These are phyloP conservation scores for Quercus mongolica DNA, from an alignment of 306 rosid species.

Conservation along the genomic window DNA sequence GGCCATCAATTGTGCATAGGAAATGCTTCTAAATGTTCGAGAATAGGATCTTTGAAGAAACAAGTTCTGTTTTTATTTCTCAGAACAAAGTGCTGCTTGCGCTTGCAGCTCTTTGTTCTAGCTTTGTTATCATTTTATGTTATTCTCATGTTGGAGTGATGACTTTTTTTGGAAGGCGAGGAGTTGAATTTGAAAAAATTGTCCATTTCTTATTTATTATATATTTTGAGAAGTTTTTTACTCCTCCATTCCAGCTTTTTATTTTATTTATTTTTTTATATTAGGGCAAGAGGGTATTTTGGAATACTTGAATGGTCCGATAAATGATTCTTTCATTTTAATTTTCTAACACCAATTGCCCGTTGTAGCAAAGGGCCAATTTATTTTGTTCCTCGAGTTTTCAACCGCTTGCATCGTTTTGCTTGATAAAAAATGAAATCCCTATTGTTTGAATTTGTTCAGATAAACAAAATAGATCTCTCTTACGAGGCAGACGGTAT, in stretches of 20 bases:
- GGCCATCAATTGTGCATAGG: conserved; percentile 97
- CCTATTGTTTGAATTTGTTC: too few relatives aligned
- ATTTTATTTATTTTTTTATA: not conserved
- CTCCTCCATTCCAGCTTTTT: not conserved
- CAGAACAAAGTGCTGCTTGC: conserved; percentile 34
- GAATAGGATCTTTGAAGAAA: conserved; percentile 39
- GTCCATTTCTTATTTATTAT: conserved; percentile 30
- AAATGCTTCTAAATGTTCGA: conserved; percentile 77
- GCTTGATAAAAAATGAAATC: too few relatives aligned
- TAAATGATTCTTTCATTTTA: too few relatives aligned
- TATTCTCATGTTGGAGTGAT: conserved; percentile 48
- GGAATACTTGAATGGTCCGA: too few relatives aligned
- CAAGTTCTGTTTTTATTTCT: conserved; percentile 28
- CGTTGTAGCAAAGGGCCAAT: too few relatives aligned
- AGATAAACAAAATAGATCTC: too few relatives aligned
- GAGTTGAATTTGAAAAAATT: conserved; percentile 34
- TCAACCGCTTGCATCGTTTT: too few relatives aligned
- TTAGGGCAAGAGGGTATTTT: not conserved
- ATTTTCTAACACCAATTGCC: too few relatives aligned
- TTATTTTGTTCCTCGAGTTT: too few relatives aligned
- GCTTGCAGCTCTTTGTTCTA: conserved; percentile 38
- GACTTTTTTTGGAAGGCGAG: conserved; percentile 39
- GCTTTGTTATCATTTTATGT: conserved; percentile 45
- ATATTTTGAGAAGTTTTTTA: conserved; percentile 23
- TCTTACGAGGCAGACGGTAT: too few relatives aligned